phyloP scores from a whole-genome alignment of 192 early-diverging fungal species.

The Chytriomyces confervae region DNA sequence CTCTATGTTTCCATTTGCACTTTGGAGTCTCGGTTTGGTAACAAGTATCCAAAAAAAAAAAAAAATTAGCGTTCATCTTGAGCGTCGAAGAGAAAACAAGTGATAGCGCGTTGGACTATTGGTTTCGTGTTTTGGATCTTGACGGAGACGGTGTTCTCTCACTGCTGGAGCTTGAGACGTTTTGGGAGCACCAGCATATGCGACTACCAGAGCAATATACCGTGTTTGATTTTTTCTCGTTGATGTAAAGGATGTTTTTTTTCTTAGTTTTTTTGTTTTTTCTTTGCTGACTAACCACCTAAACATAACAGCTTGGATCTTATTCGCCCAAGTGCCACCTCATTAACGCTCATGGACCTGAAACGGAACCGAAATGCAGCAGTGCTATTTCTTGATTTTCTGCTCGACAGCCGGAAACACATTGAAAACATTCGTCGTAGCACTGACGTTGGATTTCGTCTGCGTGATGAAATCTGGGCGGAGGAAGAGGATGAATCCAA shows the following conservation, averaged over 20 bases:
- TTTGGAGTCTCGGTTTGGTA: not conserved
- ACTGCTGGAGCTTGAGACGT: conserved; percentile 79
- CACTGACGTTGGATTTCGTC: conserved; percentile 36
- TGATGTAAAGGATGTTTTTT: conserved; percentile 39
- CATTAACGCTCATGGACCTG: conserved; percentile 53
- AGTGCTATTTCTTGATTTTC: conserved; percentile 50
- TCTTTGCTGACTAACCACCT: not conserved
- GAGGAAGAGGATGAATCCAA: conserved; percentile 26
- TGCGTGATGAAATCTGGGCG: conserved; percentile 37
- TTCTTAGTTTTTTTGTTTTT: not conserved
- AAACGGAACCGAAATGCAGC: conserved; percentile 45
- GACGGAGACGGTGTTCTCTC: conserved; percentile 86
- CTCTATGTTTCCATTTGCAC: not conserved
- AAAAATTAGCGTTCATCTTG: conserved; percentile 62
- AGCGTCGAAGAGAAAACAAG: conserved; percentile 80
- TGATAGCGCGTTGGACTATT: conserved; percentile 68
- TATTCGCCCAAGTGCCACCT: conserved; percentile 36
- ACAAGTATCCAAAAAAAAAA: not conserved
- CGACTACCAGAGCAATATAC: conserved; percentile 48
- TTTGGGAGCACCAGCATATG: conserved; percentile 79
- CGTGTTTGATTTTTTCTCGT: conserved; percentile 55
- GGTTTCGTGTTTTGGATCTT: conserved; percentile 89
- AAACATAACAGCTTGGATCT: conserved; percentile 45
- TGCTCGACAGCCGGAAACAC: conserved; percentile 55
- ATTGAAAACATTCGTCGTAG: conserved; percentile 50